A percentile compares a stretch with the other conserved stretches of the same genome.
These are phyloP conservation scores for Arabidopsis lyrata DNA, from an alignment of 441 rosid genomes.

Conservation along the genomic window DNA sequence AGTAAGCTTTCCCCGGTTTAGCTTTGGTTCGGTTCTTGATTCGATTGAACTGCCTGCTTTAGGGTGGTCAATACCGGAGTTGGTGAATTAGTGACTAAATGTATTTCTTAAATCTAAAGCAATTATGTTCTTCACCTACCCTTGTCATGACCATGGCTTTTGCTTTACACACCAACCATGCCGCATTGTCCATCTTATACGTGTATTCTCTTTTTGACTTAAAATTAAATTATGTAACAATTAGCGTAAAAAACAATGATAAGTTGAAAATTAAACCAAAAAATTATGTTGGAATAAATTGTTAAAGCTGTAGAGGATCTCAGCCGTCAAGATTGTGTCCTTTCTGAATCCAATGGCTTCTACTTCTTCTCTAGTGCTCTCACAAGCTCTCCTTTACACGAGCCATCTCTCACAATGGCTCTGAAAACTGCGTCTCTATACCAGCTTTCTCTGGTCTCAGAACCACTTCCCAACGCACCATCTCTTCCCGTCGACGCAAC, in stretches of 20 bases:
- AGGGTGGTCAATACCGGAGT: slow-evolving; percentile 6
- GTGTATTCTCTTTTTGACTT: slow-evolving; percentile 15
- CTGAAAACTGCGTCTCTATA: slow-evolving; percentile 55
- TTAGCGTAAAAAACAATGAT: background rate
- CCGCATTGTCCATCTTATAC: background rate
- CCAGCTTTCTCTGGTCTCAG: slow-evolving; percentile 76
- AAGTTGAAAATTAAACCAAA: background rate
- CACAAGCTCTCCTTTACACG: slow-evolving; percentile 77
- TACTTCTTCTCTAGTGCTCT: slow-evolving; percentile 69
- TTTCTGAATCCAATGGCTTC: slow-evolving; percentile 78
- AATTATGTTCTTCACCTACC: slow-evolving; percentile 38
- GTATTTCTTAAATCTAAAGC: slow-evolving; percentile 14
- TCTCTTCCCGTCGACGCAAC: slow-evolving; percentile 37
- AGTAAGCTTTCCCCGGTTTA: slow-evolving; percentile 30
- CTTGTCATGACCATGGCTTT: slow-evolving; percentile 13
- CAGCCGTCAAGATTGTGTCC: slow-evolving; percentile 45
- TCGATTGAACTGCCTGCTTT: slow-evolving; percentile 3
- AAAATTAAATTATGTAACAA: too few relatives aligned
- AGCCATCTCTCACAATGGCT: slow-evolving; percentile 55
- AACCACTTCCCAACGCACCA: slow-evolving; percentile 40
- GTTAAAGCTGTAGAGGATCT: slow-evolving; percentile 54
- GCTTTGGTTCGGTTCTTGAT: slow-evolving; percentile 3
- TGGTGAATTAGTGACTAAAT: slow-evolving; percentile 38
- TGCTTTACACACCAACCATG: slow-evolving; percentile 38
- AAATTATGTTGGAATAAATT: background rate